A percentile compares a stretch with the other conserved stretches of the same genome.
Conservation (phyloP, 2,329 filamentous ascomycete genomes). For the Epichloe elymi region DNA sequence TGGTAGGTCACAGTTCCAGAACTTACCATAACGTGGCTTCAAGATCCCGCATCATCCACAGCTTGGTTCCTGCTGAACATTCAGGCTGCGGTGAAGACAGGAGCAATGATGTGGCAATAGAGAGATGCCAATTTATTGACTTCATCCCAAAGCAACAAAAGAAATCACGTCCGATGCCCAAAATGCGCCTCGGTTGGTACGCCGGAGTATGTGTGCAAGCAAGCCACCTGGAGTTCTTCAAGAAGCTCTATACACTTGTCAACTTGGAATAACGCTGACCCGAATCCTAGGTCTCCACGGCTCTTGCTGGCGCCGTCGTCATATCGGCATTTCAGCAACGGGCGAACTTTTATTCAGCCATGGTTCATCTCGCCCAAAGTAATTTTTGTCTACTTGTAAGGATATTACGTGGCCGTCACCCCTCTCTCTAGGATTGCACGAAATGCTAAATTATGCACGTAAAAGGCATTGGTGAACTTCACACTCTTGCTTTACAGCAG, state of each 20-base stretch:
- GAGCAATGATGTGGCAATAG: conserved; percentile 2
- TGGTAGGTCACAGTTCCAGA: neutral
- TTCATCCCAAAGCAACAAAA: neutral
- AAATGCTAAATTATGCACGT: neutral
- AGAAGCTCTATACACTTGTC: neutral
- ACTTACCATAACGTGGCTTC: conserved; percentile 5
- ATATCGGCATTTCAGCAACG: conserved; percentile 87
- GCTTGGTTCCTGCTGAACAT: neutral
- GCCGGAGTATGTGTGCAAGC: conserved; percentile 39
- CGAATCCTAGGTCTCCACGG: conserved; percentile 55
- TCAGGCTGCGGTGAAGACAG: neutral
- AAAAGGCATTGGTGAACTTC: conserved; percentile 79
- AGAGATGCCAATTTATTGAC: neutral
- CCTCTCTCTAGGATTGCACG: neutral
- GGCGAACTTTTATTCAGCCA: conserved; percentile 96
- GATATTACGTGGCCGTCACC: conserved; percentile 2
- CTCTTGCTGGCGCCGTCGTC: conserved; percentile 71
- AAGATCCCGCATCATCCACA: neutral
- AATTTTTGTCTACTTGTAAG: conserved; percentile 85
- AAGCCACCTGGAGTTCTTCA: neutral
- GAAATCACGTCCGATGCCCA: conserved; percentile 19
- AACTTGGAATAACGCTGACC: conserved; percentile 11
- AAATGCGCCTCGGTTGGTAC: conserved; percentile 48
- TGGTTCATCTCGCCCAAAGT: conserved; percentile 91
- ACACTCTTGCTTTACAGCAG: conserved; percentile 68